phyloP scores from a whole-genome alignment of 306 rosid species.

The Clitoria ternatea region DNA sequence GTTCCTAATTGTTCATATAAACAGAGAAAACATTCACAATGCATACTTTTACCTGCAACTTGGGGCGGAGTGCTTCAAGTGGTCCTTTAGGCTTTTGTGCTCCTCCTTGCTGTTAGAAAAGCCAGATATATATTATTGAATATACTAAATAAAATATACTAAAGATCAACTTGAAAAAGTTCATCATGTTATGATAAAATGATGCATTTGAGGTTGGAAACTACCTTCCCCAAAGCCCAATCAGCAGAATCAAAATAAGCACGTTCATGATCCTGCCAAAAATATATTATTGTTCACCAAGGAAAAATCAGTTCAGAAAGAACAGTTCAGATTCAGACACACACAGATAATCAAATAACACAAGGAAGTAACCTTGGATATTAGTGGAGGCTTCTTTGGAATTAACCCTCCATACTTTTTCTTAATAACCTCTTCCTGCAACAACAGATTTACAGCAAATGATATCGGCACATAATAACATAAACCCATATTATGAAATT shows the following conservation, averaged over 20 bases:
- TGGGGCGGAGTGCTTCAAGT: constrained; percentile 95
- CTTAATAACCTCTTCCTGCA: constrained; percentile 74
- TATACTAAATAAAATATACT: constrained; percentile 11
- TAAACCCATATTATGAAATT: constrained; percentile 6
- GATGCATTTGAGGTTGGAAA: background rate
- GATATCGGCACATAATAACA: constrained; percentile 20
- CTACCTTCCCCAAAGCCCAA: constrained; percentile 98
- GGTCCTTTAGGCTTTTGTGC: constrained; percentile 96
- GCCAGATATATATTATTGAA: constrained; percentile 26
- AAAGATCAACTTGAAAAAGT: constrained; percentile 4
- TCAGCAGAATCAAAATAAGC: constrained; percentile 98
- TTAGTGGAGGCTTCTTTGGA: constrained; percentile 89
- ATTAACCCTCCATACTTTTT: constrained; percentile 91
- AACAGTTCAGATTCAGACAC: constrained; percentile 6
- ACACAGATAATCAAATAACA: background rate
- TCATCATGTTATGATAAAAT: background rate
- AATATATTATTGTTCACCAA: constrained; percentile 12
- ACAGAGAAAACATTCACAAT: background rate
- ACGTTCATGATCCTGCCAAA: constrained; percentile 91
- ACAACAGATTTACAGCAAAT: constrained; percentile 19
- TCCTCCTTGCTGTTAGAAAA: constrained; percentile 64
- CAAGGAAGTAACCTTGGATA: constrained; percentile 67
- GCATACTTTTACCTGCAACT: constrained; percentile 67
- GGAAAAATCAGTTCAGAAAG: constrained; percentile 11
- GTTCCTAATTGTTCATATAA: background rate